These are phyloP conservation scores for Podila horticola DNA, from an alignment of 192 early-diverging fungal species.

Conservation along the genomic window DNA sequence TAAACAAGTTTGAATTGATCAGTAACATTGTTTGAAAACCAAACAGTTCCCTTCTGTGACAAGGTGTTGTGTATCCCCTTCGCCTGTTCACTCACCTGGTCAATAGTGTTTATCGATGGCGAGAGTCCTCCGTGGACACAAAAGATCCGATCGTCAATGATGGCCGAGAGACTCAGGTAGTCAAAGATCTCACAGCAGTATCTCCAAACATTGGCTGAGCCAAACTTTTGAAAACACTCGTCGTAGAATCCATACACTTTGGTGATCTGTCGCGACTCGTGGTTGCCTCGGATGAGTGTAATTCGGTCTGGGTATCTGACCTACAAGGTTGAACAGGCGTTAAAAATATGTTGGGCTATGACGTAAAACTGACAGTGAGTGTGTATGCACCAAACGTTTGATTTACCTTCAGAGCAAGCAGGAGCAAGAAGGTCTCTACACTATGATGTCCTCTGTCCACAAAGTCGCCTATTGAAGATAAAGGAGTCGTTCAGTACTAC, in stretches of 20 bases:
- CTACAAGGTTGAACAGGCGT: constrained; percentile 5
- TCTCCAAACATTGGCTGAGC: constrained; percentile 95
- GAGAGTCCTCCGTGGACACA: constrained; percentile 97
- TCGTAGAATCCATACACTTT: constrained; percentile 99
- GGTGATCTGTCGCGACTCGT: constrained; percentile 94
- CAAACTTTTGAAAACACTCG: constrained; percentile 96
- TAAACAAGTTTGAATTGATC: neutral
- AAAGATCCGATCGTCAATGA: constrained; percentile 95
- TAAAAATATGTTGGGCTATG: neutral
- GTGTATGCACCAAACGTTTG: neutral
- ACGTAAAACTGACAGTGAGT: neutral
- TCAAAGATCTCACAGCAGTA: constrained; percentile 99
- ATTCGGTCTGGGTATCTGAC: constrained; percentile 94
- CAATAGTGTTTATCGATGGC: constrained; percentile 91
- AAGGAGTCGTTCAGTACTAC: constrained; percentile 1
- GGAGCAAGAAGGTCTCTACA: constrained; percentile 96
- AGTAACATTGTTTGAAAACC: neutral
- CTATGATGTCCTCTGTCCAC: constrained; percentile 97
- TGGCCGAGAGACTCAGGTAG: constrained; percentile 92
- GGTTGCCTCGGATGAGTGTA: constrained; percentile 93
- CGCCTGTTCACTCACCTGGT: constrained; percentile 69
- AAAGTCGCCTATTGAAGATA: constrained; percentile 73
- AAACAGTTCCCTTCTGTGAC: neutral
- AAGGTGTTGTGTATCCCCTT: neutral
- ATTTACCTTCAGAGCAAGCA: constrained; percentile 90